A percentile compares a stretch with the other conserved stretches of the same genome.
Conservation (phyloP, 2,329 filamentous ascomycete genomes). For the Conoideocrella luteorostrata region DNA sequence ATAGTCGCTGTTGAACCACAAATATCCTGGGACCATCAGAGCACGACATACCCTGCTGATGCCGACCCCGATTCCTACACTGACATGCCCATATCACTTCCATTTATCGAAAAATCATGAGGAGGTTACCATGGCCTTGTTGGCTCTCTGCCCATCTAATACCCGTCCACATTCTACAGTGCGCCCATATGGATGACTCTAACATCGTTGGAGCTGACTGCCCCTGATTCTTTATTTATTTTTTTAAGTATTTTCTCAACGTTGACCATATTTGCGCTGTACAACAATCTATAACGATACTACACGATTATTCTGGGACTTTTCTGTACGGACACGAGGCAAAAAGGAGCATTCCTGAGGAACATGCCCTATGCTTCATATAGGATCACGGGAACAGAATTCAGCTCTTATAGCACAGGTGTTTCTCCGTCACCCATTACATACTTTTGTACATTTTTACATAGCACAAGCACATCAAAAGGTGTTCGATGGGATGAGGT, state of each 20-base stretch:
- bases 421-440: background rate
- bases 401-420: no score
- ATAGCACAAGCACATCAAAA: slow-evolving; percentile 41
- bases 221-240: background rate
- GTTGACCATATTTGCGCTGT: slow-evolving; percentile 17
- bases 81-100: background rate
- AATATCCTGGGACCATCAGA: background rate
- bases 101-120: no score
- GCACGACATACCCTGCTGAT: background rate
- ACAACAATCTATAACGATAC: slow-evolving; percentile 20
- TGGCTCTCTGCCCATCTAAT: no score
- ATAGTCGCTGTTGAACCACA: background rate
- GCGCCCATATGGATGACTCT: no score
- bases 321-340: background rate
- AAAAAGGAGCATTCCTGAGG: background rate
- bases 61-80: background rate
- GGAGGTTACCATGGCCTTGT: no score
- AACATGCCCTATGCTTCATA: no score
- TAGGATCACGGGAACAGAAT: no score
- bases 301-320: slow-evolving; percentile 11
- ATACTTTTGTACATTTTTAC: slow-evolving; percentile 32
- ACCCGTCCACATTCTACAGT: no score
- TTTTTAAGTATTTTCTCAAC: background rate
- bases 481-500: slow-evolving; percentile 30
- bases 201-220: background rate